Evolutionary conservation across 169 alveolate species (phyloP), one percentile per base, ranked within the genome.

Genomic region (Eimeria acervulina): DNA sequence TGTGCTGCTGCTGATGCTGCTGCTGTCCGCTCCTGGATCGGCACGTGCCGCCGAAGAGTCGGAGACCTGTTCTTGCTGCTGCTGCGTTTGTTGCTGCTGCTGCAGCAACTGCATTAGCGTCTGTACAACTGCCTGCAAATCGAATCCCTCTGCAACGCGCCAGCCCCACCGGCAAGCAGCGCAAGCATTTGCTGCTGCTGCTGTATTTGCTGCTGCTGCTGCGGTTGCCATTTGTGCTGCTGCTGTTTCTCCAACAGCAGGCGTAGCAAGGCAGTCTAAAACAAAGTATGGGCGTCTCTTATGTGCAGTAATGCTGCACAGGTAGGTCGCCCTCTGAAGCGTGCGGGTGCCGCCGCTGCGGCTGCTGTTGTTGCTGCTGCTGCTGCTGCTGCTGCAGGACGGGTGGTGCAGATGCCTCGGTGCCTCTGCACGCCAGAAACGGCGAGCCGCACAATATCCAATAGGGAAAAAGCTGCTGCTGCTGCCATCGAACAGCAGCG

Each of bases 131-230:
- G 38, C 78, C 6, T 90, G 66, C 42, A 90, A 19, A 51, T 90
- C 95, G 95, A 38, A 47, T 28, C 95, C 95, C 72, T 68, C 95
- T 47, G 95, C 95, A 76, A 90, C 74, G 38, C 95, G 95, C 95
- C 95, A 90, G 55, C 95, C 95, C 51, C 55, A 90, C 8, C 68
- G 72, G 72, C 90, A 81, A 26, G 90, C 72, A 81, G 90, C 21
- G 76, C 80, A 52, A 40, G 28, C 76, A 31, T 31, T 19, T 23
- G 55, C 26, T 26, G 72, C 80, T 38, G 81, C 70, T 59, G 83
- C 52, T 66, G 70, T 85, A 17, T 7, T n/a, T 38, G 44, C 28
- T 38, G 88, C 26, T 81, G 74, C 47, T 26, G n/a, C 42, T 42
- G 52, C 2, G 19, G 91, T 47, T 47, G 66, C 40, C 40, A 44